Evolutionary conservation across 768 basidiomycete genomes (phyloP), one percentile per base, ranked within the genome.

Genomic region (Termitomyces bulborhizus): DNA sequence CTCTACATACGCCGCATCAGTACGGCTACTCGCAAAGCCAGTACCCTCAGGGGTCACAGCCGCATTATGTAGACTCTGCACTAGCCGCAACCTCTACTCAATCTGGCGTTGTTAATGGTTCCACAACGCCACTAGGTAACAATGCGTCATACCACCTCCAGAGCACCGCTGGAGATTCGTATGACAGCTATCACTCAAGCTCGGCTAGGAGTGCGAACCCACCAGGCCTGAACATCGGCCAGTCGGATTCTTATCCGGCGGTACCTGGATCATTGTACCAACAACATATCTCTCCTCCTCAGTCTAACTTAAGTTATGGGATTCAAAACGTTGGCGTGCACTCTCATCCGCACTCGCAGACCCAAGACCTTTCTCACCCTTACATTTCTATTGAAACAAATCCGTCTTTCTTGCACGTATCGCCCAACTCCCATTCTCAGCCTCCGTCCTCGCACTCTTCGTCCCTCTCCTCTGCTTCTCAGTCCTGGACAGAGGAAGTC

Each of bases 201-300:
- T 47, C 50, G 44, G 54, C 27, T 27, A 58, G 51, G 39, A 62
- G 56, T 48, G 52, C 54, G n/a, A 53, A 54, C 49, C 55, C 54
- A 16, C 48, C 59, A 46, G 53, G 57, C 49, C 53, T 41, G 41
- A 55, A 36, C 46, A 57, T 49, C 56, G 41, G 57, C 61, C 49
- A 57, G 55, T n/a, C 61, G 15, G 45, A 56, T 51, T 69, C 71
- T 18, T 66, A 68, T 45, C 55, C 66, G 18, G 65, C 56, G 41
- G 63, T 68, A 7, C 65, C 70, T 26, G 69, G 69, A 46, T 63
- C 68, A 39, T 54, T 58, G n/a, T 69, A 68, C 53, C 70, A 69
- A 26, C 58, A 46, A 27, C 61, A 46, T 9, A 61, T 55, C 21
- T 58, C 53, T n/a, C 26, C 50, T 39, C 54, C 55, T 57, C 56